These are phyloP conservation scores for Suillus placidus DNA, from an alignment of 768 basidiomycete species.

Conservation along the genomic window DNA sequence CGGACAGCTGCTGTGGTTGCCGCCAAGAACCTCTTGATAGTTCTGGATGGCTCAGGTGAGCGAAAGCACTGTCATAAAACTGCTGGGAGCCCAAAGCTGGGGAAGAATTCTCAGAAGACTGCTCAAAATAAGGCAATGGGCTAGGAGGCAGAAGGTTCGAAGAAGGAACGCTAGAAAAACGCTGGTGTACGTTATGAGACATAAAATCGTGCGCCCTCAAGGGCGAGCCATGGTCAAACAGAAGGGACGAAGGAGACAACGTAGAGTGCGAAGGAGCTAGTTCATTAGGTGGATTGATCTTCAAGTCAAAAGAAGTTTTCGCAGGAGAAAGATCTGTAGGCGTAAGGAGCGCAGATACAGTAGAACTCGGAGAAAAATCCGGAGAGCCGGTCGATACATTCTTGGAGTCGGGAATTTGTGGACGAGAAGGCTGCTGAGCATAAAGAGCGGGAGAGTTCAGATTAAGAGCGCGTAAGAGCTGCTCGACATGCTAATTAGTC, in stretches of 20 bases:
- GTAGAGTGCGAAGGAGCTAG: slow-evolving; percentile 28
- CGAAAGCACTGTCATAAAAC: slow-evolving; percentile 35
- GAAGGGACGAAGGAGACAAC: slow-evolving; percentile 41
- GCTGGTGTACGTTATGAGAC: slow-evolving; percentile 29
- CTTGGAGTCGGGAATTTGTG: slow-evolving; percentile 44
- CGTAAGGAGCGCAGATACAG: slow-evolving; percentile 69
- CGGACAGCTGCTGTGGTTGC: slow-evolving; percentile 31
- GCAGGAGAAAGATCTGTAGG: slow-evolving; percentile 76
- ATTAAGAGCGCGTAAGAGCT: slow-evolving; percentile 77
- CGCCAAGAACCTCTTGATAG: slow-evolving; percentile 25
- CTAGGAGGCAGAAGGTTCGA: slow-evolving; percentile 21
- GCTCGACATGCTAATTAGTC: slow-evolving; percentile 68
- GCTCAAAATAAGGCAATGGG: slow-evolving; percentile 52
- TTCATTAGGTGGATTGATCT: slow-evolving; percentile 57
- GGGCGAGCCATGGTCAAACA: slow-evolving; percentile 49
- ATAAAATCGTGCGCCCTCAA: slow-evolving; percentile 35
- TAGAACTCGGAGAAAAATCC: slow-evolving; percentile 74
- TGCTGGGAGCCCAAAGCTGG: slow-evolving; percentile 40
- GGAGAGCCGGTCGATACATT: slow-evolving; percentile 53
- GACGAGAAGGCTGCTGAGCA: slow-evolving; percentile 45
- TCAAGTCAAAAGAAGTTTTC: slow-evolving; percentile 56
- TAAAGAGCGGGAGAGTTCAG: slow-evolving; percentile 73
- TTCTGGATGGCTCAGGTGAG: slow-evolving; percentile 19
- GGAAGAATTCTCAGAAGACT: slow-evolving; percentile 49
- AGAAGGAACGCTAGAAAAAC: slow-evolving; percentile 29